These are phyloP conservation scores for Inga laurina DNA, from an alignment of 306 rosid species.

Conservation along the genomic window DNA sequence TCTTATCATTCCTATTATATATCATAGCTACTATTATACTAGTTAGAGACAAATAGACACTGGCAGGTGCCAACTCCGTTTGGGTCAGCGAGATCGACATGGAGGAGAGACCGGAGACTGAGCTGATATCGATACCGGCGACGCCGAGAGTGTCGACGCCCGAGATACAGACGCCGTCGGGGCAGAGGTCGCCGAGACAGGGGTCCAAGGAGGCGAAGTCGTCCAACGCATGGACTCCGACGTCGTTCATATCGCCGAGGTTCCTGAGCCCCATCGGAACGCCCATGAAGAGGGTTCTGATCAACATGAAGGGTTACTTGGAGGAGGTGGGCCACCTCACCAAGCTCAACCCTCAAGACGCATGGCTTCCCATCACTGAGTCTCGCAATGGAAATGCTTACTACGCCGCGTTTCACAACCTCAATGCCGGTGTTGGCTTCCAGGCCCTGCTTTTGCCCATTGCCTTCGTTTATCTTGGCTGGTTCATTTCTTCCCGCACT, in stretches of 20 bases:
- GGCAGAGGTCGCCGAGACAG: constrained; percentile 93
- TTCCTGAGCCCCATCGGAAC: constrained; percentile 96
- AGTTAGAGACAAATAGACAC: background rate
- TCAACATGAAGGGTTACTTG: constrained; percentile 95
- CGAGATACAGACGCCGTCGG: constrained; percentile 88
- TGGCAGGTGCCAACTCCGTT: background rate
- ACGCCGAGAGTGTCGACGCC: constrained; percentile 94
- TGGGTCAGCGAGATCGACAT: constrained; percentile 23
- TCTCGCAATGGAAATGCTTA: constrained; percentile 97
- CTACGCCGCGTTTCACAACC: constrained; percentile 96
- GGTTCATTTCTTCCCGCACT: constrained; percentile 42
- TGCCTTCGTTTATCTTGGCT: constrained; percentile 94
- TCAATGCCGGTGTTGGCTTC: constrained; percentile 97
- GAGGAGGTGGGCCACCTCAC: constrained; percentile 98
- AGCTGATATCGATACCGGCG: constrained; percentile 94
- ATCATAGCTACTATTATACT: background rate
- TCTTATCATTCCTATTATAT: background rate
- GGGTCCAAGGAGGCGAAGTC: constrained; percentile 79
- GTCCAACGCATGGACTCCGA: constrained; percentile 95
- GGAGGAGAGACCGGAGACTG: constrained; percentile 98
- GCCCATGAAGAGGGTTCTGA: constrained; percentile 91
- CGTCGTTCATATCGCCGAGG: constrained; percentile 95
- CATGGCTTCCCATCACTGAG: constrained; percentile 99
- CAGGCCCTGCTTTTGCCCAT: constrained; percentile 92
- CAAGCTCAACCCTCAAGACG: constrained; percentile 98